Base-by-base conservation (phyloP, 345 rosid species). In the Eucalyptus pauciflora region DNA sequence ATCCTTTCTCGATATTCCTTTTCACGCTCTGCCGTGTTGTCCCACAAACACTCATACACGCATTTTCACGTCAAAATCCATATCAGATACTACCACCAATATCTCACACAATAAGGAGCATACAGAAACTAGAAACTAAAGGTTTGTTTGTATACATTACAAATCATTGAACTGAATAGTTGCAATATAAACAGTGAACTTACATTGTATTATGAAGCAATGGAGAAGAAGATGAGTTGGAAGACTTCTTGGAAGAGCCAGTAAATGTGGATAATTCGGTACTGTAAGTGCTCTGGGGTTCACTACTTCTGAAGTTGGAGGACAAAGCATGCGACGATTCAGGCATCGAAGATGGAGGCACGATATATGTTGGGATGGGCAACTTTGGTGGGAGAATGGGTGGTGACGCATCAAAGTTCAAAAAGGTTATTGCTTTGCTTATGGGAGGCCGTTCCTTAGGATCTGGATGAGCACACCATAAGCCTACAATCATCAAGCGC, bases 371-470 rank as follows among this genome's bases (percentile, higher is more conserved):
- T 5, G 87, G 91, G 50, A 88, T 25, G 10, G 91, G 91, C 86
- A 91, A 86, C 37, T 91, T 37, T 4, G 15, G n/a, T 13, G 88
- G 90, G 69, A 90, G 89, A 9, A 27, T 37, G 22, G 93, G 92
- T 2, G 88, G 67, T 4, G 86, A 90, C 13, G 87, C 27, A 71
- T 71, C 81, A 0, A 37, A 71, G 81, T 71, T 71, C 27, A 71
- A 88, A 20, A 60, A 86, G 17, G 85, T 52, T 49, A 87, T 29
- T 0, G 46, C 46, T 37, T 37, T 71, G 86, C 87, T 83, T 24
- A 90, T 91, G 8, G 91, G 86, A 45, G 92, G 92, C 1, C 81
- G 46, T 18, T 71, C 46, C 0, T 9, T 18, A 10, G 81, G 46
- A 0, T 71, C 8, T 9, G 14, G 81, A 71, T 71, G 81, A 37